phyloP scores from a whole-genome alignment of 805 yeast genomes.

The Yarrowia sp. region DNA sequence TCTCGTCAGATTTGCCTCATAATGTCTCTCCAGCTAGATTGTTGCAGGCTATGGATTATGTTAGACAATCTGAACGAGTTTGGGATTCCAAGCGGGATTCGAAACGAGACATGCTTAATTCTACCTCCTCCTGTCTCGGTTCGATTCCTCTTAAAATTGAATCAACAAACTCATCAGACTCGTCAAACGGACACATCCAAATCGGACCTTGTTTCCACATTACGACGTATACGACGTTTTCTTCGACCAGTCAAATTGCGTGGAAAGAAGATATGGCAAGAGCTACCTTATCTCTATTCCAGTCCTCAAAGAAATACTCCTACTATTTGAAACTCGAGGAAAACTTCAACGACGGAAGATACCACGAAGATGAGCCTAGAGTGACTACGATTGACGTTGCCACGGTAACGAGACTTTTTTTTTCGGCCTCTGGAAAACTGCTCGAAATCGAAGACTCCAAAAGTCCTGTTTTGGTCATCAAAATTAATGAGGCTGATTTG shows the following conservation, averaged over 20 bases:
- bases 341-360: constrained; percentile 64
- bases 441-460: constrained; percentile 59
- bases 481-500: constrained; percentile 39
- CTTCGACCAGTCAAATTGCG: constrained; percentile 46
- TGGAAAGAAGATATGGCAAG: constrained; percentile 75
- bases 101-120: background rate
- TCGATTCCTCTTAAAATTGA: background rate
- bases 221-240: constrained; percentile 58
- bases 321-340: constrained; percentile 53
- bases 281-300: constrained; percentile 41
- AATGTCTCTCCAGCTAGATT: constrained; percentile 61
- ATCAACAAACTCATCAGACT: background rate
- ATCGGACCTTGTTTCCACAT: constrained; percentile 62
- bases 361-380: constrained; percentile 58
- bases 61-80: constrained; percentile 31
- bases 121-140: background rate
- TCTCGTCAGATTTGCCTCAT: constrained; percentile 49
- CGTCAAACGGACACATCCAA: constrained; percentile 30
- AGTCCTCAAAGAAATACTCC: constrained; percentile 33
- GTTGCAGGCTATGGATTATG: constrained; percentile 55
- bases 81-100: too few relatives aligned
- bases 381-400: constrained; percentile 41
- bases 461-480: constrained; percentile 65
- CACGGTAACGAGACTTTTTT: constrained; percentile 52
- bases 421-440: constrained; percentile 65